phyloP scores from a whole-genome alignment of 148 eudicot genomes.

The Rheum nobile region DNA sequence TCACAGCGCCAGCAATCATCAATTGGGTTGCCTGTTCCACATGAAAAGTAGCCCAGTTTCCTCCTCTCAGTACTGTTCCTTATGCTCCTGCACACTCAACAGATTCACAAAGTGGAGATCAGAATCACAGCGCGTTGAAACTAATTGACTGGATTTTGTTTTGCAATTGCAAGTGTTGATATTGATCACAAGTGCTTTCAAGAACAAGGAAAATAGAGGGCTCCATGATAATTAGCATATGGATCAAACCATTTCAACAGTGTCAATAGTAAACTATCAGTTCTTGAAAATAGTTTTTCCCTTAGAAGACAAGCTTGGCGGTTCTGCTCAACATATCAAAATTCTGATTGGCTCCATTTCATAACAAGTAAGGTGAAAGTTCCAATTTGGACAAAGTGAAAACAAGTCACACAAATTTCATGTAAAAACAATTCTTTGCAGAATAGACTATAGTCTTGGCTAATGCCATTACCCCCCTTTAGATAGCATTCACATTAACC shows the following conservation, averaged over 20 bases:
- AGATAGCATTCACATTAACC: background rate
- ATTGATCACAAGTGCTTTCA: too few relatives aligned
- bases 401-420: background rate
- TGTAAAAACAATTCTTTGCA: background rate
- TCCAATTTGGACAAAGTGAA: background rate
- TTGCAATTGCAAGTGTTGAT: background rate
- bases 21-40: constrained; percentile 10
- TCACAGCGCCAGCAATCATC: constrained; percentile 12
- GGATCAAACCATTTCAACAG: background rate
- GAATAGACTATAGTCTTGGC: background rate
- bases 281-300: background rate
- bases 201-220: background rate
- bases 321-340: background rate
- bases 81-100: constrained; percentile 51
- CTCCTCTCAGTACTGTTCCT: constrained; percentile 53
- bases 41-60: constrained; percentile 8
- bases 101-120: background rate
- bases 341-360: background rate
- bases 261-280: background rate
- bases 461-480: background rate
- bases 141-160: background rate
- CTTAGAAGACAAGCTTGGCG: background rate
- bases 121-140: too few relatives aligned
- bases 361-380: background rate
- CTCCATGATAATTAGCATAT: background rate